Evolutionary conservation across 2,329 filamentous ascomycete genomes (phyloP).

Genomic region (Colletotrichum sp.): DNA sequence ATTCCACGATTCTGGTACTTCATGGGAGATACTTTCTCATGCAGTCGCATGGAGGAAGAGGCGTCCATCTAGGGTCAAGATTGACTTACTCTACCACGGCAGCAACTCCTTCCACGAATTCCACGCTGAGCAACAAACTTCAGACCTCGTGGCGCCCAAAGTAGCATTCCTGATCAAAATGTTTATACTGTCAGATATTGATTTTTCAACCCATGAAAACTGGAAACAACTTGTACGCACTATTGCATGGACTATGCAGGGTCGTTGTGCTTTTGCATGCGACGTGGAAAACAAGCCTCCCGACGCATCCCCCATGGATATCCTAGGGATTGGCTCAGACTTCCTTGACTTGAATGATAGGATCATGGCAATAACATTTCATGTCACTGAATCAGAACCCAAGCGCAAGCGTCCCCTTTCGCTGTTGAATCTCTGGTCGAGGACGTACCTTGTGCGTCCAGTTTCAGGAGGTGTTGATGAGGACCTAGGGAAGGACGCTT

Average conservation of each 20-base stretch:
- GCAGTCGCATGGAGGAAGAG: too few relatives aligned
- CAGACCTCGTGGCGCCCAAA: not conserved
- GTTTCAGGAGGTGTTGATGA: fast-evolving
- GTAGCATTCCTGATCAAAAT: not conserved
- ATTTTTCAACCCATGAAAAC: not conserved
- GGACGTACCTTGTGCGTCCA: not conserved
- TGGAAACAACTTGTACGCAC: not conserved
- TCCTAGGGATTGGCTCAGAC: not conserved
- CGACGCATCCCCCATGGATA: not conserved
- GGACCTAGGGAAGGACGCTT: not conserved
- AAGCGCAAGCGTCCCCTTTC: not conserved
- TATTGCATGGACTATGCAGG: not conserved
- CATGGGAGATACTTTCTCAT: too few relatives aligned
- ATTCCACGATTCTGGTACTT: not conserved
- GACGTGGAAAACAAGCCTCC: not conserved
- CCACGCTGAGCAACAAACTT: too few relatives aligned
- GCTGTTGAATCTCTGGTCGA: not conserved
- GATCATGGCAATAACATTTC: not conserved
- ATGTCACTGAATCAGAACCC: not conserved
- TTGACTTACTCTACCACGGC: too few relatives aligned
- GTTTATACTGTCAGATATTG: not conserved
- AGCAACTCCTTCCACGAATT: too few relatives aligned
- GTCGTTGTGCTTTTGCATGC: not conserved
- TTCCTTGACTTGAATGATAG: not conserved
- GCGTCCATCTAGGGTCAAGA: too few relatives aligned